Percentiles rank a stretch among this genome's conserved stretches.
Evolutionary conservation across 495 filamentous ascomycete species (phyloP).

Genomic region (Talaromyces proteolyticus): DNA sequence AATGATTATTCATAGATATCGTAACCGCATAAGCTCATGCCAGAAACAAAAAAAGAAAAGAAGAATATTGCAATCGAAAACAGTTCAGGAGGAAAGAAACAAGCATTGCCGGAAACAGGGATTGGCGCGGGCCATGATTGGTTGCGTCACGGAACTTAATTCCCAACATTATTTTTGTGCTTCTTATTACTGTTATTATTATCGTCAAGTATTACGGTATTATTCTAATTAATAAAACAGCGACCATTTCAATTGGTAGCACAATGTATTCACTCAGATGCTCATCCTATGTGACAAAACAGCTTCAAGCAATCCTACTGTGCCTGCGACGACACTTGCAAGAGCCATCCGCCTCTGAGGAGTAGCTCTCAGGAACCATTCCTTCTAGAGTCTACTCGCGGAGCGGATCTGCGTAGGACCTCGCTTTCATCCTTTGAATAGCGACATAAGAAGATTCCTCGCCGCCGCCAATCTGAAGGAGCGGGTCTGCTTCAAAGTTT

Average conservation of each 20-base stretch:
- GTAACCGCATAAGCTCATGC: neutral
- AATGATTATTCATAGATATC: too few species aligned
- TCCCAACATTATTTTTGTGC: too few species aligned
- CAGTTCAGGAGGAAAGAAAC: neutral
- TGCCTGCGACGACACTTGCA: too few species aligned
- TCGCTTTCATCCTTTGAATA: neutral
- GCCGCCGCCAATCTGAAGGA: neutral
- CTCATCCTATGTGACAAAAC: too few species aligned
- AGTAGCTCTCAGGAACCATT: too few species aligned
- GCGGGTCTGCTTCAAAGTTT: neutral
- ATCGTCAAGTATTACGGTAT: too few species aligned
- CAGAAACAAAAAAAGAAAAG: neutral
- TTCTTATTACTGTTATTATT: too few species aligned
- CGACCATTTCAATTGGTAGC: too few species aligned
- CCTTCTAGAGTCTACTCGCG: neutral
- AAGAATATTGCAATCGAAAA: conserved; percentile 5
- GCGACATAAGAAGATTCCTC: neutral
- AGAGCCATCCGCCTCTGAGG: too few species aligned
- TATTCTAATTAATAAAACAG: too few species aligned
- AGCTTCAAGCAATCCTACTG: too few species aligned
- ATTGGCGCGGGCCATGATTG: neutral
- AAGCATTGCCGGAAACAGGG: neutral
- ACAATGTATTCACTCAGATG: too few species aligned
- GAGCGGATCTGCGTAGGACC: neutral
- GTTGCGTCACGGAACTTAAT: neutral